Evolutionary conservation across 164 flowering plant genomes (phyloP), one percentile per base, ranked within the genome.

Genomic region (Stephania yunnanensis): DNA sequence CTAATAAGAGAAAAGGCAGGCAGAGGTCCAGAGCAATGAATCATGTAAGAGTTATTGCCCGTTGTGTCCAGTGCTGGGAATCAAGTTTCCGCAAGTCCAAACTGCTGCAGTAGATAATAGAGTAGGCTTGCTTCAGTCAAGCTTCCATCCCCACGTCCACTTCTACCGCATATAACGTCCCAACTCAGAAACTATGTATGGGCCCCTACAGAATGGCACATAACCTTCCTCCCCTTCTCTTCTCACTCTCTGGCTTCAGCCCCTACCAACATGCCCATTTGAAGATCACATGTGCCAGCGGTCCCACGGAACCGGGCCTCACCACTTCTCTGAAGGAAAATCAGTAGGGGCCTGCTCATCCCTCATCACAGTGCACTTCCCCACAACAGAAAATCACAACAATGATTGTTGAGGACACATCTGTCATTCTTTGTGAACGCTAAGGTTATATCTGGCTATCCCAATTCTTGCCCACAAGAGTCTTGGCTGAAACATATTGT

Each of bases 121-220:
- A 69, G 58, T 52, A 64, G 67, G n/a, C 68, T 77, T 77, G 80
- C 86, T 61, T 61, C 70, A 70, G 80, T 82, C 82, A 79, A 82
- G 81, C 80, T 82, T 81, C 75, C 84, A 77, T 71, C 73, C 76
- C 68, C 29, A 74, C 81, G 81, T 66, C 81, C 77, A 73, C 83
- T 66, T 82, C 74, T 46, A 46, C 67, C n/a, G 72, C 75, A 45
- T 36, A 6, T 31, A 48, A 74, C 68, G 71, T 73, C 71, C 70
- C 36, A 31, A 50, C 22, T 73, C 30, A 22, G 17, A 45, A 53
- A n/a, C 70, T 65, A 64, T 48, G 15, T 20, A 69, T 73, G 83
- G 82, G 78, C 85, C 84, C 84, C 80, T 79, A 76, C 70, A 36
- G 19, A 42, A 10, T 42, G 31, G 42, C 55, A 6, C 25, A 31